A percentile compares a stretch with the other conserved stretches of the same genome.
phyloP scores from a whole-genome alignment of 1,284 basidiomycete genomes.

The Marasmius sp. region DNA sequence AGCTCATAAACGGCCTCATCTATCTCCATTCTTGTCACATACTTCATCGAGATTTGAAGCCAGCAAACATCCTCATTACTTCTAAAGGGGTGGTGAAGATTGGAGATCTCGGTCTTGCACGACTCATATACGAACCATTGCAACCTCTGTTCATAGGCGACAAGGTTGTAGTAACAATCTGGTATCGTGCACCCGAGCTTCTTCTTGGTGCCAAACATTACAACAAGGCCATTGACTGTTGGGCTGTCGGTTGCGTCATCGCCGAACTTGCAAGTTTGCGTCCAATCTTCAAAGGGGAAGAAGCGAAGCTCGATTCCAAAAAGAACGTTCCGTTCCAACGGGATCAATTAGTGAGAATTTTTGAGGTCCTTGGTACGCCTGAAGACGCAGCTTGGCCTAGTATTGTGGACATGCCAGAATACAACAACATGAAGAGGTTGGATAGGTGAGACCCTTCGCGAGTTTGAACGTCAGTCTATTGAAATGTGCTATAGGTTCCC shows the following conservation, averaged over 20 bases:
- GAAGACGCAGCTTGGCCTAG: slow-evolving; percentile 87
- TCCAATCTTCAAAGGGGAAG: slow-evolving; percentile 99
- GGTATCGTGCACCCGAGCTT: slow-evolving; percentile 97
- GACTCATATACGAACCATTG: slow-evolving; percentile 83
- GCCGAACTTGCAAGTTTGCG: slow-evolving; percentile 91
- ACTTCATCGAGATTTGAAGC: slow-evolving; percentile 96
- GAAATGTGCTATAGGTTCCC: slow-evolving; percentile 47
- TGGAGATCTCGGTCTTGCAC: slow-evolving; percentile 93
- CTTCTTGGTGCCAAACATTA: slow-evolving; percentile 96
- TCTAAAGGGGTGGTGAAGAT: slow-evolving; percentile 92
- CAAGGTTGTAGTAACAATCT: slow-evolving; percentile 99
- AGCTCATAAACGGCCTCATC: slow-evolving; percentile 93
- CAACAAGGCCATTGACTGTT: slow-evolving; percentile 92
- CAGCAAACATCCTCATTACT: slow-evolving; percentile 97
- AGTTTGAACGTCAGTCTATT: slow-evolving; percentile 1
- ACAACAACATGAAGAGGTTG: slow-evolving; percentile 78
- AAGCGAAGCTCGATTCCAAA: slow-evolving; percentile 92
- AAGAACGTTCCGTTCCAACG: slow-evolving; percentile 94
- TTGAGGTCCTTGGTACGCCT: slow-evolving; percentile 92
- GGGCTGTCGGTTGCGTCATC: slow-evolving; percentile 97
- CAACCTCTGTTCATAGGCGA: slow-evolving; percentile 88
- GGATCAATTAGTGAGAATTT: slow-evolving; percentile 93
- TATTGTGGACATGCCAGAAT: slow-evolving; percentile 87
- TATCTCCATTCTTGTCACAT: slow-evolving; percentile 96
- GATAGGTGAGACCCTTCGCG: slow-evolving; percentile 56